Base-by-base conservation (phyloP, 1,284 basidiomycete species). In the Sporisorium sorghi region DNA sequence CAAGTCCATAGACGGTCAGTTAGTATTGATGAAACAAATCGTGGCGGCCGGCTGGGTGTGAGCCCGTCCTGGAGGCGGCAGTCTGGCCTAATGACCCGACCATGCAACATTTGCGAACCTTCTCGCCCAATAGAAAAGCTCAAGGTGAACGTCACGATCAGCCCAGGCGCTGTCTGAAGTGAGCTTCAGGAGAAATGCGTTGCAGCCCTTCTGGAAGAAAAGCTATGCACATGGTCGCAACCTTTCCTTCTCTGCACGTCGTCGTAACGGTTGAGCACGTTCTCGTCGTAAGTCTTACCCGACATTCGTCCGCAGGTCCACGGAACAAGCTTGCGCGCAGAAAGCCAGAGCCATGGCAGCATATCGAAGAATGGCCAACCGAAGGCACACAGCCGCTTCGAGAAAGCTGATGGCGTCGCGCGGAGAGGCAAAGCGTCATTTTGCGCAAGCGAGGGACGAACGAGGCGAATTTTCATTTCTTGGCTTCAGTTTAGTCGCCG, bases 211-310 rank as follows among this genome's bases (percentile, higher is more conserved):
- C 42, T 43, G 42, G 42, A 43, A 43, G 42, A 12, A 11, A 8
- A 43, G 21, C 23, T 12, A 10, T 14, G 3, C 10, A 23, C 42
- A n/a, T 43, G 42, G 42, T 43, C 42, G 23, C n/a, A 24, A n/a
- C n/a, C n/a, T n/a, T n/a, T n/a, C n/a, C n/a, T n/a, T n/a, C n/a
- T 26, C 24, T 44, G 43, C 43, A 26, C 23, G 5, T 15, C 43
- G 17, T 14, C 43, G 43, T 44, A 44, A 26, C 5, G 24, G 43
- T 7, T 44, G 43, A 44, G 43, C 43, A 44, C 43, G 43, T 44
- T 44, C 43, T 44, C 43, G 24, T 44, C 24, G 15, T 37, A 12
- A 3, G 10, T 9, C 33, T 35, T 14, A 24, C n/a, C n/a, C n/a
- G n/a, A n/a, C n/a, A n/a, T n/a, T n/a, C n/a, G n/a, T n/a, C n/a